Evolutionary conservation across 2,329 filamentous ascomycete species (phyloP).

Genomic region (Ophiostoma perfectum): DNA sequence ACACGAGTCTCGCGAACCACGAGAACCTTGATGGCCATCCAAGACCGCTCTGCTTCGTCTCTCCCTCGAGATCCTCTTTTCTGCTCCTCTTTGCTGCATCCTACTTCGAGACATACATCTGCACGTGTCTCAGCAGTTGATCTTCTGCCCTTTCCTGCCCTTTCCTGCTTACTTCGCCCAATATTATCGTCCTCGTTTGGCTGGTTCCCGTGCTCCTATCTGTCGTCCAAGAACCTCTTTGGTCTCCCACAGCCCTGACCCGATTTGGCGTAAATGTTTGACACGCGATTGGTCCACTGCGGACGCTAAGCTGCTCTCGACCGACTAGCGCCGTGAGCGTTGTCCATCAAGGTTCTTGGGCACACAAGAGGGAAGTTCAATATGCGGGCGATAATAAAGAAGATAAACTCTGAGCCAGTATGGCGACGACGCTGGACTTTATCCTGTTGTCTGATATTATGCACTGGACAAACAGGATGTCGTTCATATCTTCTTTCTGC

Average conservation of each 20-base stretch:
- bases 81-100: constrained; percentile 7
- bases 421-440: too few species aligned
- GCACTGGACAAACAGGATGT: too few species aligned
- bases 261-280: constrained; percentile 14
- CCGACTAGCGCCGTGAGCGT: neutral
- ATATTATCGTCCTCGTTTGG: neutral
- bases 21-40: neutral
- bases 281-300: constrained; percentile 19
- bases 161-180: neutral
- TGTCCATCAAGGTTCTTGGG: constrained; percentile 21
- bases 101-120: neutral
- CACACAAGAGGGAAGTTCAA: neutral
- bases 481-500: too few species aligned
- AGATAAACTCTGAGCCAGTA: neutral
- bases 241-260: constrained; percentile 4
- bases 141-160: too few species aligned
- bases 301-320: constrained; percentile 13
- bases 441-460: too few species aligned
- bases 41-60: neutral
- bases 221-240: constrained; percentile 19
- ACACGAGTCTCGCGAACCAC: neutral
- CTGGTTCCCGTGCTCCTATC: neutral
- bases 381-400: neutral
- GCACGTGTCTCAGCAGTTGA: neutral
- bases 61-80: neutral